phyloP scores from a whole-genome alignment of 1,284 basidiomycete species.

The Ceratobasidium sp. region DNA sequence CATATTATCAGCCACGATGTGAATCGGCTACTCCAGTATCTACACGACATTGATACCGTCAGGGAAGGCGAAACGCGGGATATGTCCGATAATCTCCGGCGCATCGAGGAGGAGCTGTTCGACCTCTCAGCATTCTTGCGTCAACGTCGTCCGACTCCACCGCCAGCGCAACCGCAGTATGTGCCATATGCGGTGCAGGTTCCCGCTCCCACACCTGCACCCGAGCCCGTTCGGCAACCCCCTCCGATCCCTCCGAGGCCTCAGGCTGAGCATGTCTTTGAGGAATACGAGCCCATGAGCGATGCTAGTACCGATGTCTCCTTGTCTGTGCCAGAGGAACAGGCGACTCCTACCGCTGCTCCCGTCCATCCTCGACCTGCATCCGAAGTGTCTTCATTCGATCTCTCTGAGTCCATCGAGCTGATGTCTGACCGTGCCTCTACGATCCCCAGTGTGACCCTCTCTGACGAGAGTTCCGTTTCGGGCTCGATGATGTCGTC shows the following conservation, averaged over 20 bases:
- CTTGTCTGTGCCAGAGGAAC: neutral
- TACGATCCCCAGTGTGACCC: neutral
- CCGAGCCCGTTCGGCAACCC: neutral
- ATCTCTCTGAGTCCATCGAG: conserved; percentile 25
- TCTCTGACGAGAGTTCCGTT: conserved; percentile 37
- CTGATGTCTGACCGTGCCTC: conserved; percentile 24
- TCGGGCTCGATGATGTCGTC: conserved; percentile 24
- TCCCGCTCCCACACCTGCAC: neutral
- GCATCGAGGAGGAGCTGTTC: conserved; percentile 69
- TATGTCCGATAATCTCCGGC: conserved; percentile 67
- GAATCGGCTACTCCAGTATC: conserved; percentile 68
- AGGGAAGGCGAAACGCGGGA: conserved; percentile 70
- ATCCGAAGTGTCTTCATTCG: conserved; percentile 19
- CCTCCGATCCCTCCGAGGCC: conserved; percentile 3
- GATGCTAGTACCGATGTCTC: conserved; percentile 29
- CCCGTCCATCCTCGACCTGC: neutral
- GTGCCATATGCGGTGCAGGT: conserved; percentile 17
- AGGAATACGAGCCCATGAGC: conserved; percentile 39
- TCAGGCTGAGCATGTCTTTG: neutral
- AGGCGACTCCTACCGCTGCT: conserved; percentile 2
- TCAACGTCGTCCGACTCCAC: conserved; percentile 25
- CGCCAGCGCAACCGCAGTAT: conserved; percentile 12
- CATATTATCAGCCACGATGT: conserved; percentile 71
- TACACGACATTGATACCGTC: conserved; percentile 68
- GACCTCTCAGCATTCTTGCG: conserved; percentile 57